A percentile compares a stretch with the other conserved stretches of the same genome.
Evolutionary conservation across 2,329 filamentous ascomycete genomes (phyloP).

Genomic region (Pseudogymnoascus sp.): DNA sequence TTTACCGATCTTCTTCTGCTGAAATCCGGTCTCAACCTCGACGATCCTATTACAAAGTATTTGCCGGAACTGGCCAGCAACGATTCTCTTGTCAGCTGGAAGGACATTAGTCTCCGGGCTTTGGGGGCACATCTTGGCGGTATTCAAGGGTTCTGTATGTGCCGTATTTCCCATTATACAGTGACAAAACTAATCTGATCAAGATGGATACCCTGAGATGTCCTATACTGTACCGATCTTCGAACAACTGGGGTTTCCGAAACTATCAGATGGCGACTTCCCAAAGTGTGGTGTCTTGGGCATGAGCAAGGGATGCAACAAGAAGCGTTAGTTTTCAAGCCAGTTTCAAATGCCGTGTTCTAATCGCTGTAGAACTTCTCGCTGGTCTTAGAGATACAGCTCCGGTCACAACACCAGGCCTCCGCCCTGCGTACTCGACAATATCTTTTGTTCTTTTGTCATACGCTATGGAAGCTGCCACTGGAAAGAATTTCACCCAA

Average conservation of each 20-base stretch:
- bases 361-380: not conserved
- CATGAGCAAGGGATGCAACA: not conserved
- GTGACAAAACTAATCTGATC: not conserved
- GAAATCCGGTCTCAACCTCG: conserved; percentile 26
- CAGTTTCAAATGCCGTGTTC: not conserved
- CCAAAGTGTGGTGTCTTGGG: not conserved
- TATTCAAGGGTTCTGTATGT: conserved; percentile 1
- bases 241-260: not conserved
- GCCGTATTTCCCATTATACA: not conserved
- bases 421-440: not conserved
- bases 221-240: not conserved
- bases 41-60: conserved; percentile 32
- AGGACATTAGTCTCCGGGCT: not conserved
- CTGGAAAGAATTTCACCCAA: conserved; percentile 18
- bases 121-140: not conserved
- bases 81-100: not conserved
- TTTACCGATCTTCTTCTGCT: conserved; percentile 34
- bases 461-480: conserved; percentile 31
- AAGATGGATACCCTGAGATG: conserved; percentile 3
- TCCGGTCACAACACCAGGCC: not conserved
- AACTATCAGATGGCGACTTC: not conserved
- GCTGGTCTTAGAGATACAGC: not conserved
- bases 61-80: conserved; percentile 30
- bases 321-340: not conserved
- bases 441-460: conserved; percentile 21